phyloP scores from a whole-genome alignment of 495 filamentous ascomycete genomes.

The Hyphodiscus hymeniophilus region DNA sequence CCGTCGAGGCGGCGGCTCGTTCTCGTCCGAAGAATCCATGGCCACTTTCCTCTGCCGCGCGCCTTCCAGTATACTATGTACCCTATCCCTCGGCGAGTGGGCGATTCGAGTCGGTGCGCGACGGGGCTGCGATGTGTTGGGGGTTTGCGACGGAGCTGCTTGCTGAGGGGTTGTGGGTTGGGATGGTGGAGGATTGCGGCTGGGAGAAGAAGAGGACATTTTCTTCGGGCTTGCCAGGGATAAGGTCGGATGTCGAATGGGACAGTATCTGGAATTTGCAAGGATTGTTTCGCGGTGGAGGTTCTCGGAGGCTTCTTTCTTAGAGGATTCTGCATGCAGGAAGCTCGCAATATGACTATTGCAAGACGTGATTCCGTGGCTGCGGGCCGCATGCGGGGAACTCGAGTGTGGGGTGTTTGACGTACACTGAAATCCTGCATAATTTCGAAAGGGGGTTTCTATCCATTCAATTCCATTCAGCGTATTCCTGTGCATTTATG shows the following conservation, averaged over 20 bases:
- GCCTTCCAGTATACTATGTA: conserved; percentile 14
- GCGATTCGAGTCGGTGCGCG: not conserved
- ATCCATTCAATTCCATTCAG: too few relatives aligned
- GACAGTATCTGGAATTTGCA: too few relatives aligned
- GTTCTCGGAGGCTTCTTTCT: too few relatives aligned
- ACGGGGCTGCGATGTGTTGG: conserved; percentile 2
- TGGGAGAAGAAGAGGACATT: not conserved
- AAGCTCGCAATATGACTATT: conserved; percentile 15
- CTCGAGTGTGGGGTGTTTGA: not conserved
- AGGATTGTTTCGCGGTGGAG: too few relatives aligned
- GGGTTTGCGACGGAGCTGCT: not conserved
- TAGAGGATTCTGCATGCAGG: not conserved
- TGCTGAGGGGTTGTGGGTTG: too few relatives aligned
- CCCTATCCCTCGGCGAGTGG: conserved; percentile 6
- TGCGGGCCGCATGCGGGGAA: not conserved
- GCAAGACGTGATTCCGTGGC: conserved; percentile 11
- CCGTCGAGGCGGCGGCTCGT: too few relatives aligned
- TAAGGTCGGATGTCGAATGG: too few relatives aligned
- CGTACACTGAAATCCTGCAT: not conserved
- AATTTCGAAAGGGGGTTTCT: too few relatives aligned
- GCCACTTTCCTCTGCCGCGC: conserved; percentile 10
- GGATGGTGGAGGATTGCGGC: not conserved
- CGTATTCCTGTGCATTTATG: too few relatives aligned
- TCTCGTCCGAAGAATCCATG: not conserved
- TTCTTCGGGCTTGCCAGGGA: not conserved